A percentile compares a stretch with the other conserved stretches of the same genome.
phyloP scores from a whole-genome alignment of 1,284 basidiomycete species.

The Apiotrichum laibachii region DNA sequence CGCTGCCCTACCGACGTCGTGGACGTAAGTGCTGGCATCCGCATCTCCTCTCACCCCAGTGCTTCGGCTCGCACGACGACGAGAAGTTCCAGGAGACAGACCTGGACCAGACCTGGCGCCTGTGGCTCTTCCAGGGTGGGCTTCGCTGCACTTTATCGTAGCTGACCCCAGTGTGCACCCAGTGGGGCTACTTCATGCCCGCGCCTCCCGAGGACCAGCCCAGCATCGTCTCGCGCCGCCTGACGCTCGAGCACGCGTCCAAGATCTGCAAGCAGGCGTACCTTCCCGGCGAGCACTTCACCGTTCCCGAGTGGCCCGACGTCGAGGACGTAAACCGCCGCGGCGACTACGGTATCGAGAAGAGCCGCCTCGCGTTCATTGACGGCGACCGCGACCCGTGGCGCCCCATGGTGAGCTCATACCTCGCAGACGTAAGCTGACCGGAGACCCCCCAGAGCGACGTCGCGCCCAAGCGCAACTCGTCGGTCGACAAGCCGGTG shows the following conservation, averaged over 20 bases:
- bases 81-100: constrained; percentile 62
- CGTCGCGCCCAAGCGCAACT: constrained; percentile 65
- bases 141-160: not conserved
- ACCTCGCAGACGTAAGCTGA: not conserved
- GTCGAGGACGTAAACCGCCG: constrained; percentile 73
- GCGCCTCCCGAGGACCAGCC: constrained; percentile 42
- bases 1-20: constrained; percentile 61
- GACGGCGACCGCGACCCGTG: constrained; percentile 66
- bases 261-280: constrained; percentile 83
- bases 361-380: constrained; percentile 77
- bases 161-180: constrained; percentile 61
- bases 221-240: constrained; percentile 52
- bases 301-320: constrained; percentile 70
- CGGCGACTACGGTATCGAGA: constrained; percentile 71
- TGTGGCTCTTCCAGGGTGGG: constrained; percentile 77
- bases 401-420: constrained; percentile 61
- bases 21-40: constrained; percentile 55
- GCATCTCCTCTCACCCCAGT: constrained; percentile 55
- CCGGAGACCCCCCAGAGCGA: constrained; percentile 70
- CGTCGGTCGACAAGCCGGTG: constrained; percentile 73
- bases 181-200: constrained; percentile 83
- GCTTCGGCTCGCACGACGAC: constrained; percentile 79
- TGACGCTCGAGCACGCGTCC: constrained; percentile 73
- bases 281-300: constrained; percentile 70
- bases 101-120: constrained; percentile 70